A percentile compares a stretch with the other conserved stretches of the same genome.
Conservation (phyloP, 371 early-diverging fungal species). For the Batkoa obscura region DNA sequence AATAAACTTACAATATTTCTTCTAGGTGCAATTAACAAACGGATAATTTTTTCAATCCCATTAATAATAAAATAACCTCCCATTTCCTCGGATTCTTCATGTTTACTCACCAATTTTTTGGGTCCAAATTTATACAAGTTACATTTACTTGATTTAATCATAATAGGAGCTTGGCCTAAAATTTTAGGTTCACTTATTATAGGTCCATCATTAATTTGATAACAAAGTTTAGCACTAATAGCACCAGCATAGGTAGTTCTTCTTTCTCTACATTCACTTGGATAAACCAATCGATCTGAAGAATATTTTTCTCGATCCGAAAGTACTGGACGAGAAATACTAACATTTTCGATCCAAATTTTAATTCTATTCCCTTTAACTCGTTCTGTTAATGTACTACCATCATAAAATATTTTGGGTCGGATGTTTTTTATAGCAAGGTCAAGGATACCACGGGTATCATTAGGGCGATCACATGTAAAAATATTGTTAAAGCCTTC, state of each 20-base stretch:
- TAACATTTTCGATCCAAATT: slow-evolving; percentile 22
- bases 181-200: slow-evolving; percentile 38
- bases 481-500: slow-evolving; percentile 79
- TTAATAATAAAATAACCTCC: slow-evolving; percentile 98
- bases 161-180: slow-evolving; percentile 78
- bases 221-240: slow-evolving; percentile 54
- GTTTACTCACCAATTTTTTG: slow-evolving; percentile 47
- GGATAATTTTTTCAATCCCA: slow-evolving; percentile 93
- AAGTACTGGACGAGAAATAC: slow-evolving; percentile 14
- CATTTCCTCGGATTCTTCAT: slow-evolving; percentile 91
- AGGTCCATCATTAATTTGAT: slow-evolving; percentile 73
- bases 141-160: slow-evolving; percentile 82
- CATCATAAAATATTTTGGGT: slow-evolving; percentile 45
- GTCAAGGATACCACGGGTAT: slow-evolving; percentile 44
- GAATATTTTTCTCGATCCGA: slow-evolving; percentile 12
- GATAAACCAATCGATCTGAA: slow-evolving; percentile 13
- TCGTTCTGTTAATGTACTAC: slow-evolving; percentile 18
- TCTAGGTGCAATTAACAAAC: slow-evolving; percentile 85
- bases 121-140: slow-evolving; percentile 62
- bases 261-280: slow-evolving; percentile 66
- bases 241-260: slow-evolving; percentile 70
- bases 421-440: slow-evolving; percentile 60
- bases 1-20: slow-evolving; percentile 14
- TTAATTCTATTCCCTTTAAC: slow-evolving; percentile 35
- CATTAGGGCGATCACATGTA: slow-evolving; percentile 21